Base-by-base conservation (phyloP, 345 rosid genomes). In the Populus deltoides region DNA sequence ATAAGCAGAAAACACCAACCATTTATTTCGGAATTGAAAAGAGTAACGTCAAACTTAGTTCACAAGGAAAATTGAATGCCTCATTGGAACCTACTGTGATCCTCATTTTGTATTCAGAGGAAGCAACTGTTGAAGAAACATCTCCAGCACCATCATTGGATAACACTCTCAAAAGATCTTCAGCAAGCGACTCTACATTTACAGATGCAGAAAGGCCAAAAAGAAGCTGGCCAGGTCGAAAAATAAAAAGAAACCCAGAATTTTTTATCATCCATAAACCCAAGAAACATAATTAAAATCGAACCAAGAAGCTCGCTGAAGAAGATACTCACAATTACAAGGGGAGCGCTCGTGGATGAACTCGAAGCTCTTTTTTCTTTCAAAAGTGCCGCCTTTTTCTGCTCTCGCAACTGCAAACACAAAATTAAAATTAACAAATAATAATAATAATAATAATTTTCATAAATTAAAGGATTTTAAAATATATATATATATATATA, bases 331-430 rank as follows among this genome's bases (percentile, higher is more conserved):
- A 93, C 97, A 6, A 96, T 89, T 49, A 96, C 89, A 51, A 92
- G 92, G 3, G 98, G 97, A 83, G 97, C 85, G 57, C 90, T 88
- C 0, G 86, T 24, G 8, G 83, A 81, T 35, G 93, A 90, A 70
- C 88, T 86, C 3, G 90, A 89, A 72, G 93, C 91, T 51, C 97
- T 89, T 81, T 91, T 96, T 82, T 90, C 92, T 71, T 90, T 91
- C 86, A 93, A 81, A 74, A 96, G 74, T 2, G 94, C 92, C 18
- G 90, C 93, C 61, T 89, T 85, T 41, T 96, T 96, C 81, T 96
- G 97, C 81, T 95, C 97, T 75, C 98, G 75, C 68, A 90, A 86
- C 99, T 92, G 49, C 70, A 73, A 57, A 84, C 78, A 29, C 47
- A 36, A 27, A 61, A 63, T 9, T 16, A 36, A 17, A 17, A 11